These are phyloP conservation scores for Leptomonas seymouri DNA, from an alignment of 208 protist genomes.

Conservation along the genomic window DNA sequence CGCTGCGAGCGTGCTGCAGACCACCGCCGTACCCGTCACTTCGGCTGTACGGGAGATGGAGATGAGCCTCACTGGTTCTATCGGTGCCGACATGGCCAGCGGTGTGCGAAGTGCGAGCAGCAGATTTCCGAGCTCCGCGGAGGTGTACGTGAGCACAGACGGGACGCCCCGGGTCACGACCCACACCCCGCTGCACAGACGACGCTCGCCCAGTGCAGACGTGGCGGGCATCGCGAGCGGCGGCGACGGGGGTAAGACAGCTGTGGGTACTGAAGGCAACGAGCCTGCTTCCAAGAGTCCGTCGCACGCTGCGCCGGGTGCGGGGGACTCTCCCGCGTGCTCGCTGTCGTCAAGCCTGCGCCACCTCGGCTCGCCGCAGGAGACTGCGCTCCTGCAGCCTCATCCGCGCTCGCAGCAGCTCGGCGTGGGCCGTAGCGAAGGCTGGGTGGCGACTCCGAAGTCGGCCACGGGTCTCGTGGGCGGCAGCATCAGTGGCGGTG, in stretches of 20 bases:
- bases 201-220: background rate
- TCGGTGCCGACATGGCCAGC: constrained; percentile 2
- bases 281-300: too few relatives aligned
- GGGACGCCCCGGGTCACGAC: background rate
- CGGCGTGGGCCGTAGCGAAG: background rate
- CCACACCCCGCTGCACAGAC: constrained; percentile 4
- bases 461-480: background rate
- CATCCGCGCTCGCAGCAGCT: background rate
- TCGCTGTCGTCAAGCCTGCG: background rate
- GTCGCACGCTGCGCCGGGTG: too few relatives aligned
- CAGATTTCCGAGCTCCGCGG: background rate
- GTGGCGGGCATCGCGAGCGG: background rate
- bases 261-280: too few relatives aligned
- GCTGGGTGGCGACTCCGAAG: constrained; percentile 7
- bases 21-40: constrained; percentile 1
- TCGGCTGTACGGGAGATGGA: constrained; percentile 10
- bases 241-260: too few relatives aligned
- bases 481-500: background rate
- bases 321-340: too few relatives aligned
- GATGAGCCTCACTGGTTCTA: constrained; percentile 1
- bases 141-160: background rate
- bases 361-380: background rate
- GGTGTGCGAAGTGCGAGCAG: constrained; percentile 1
- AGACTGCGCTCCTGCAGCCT: background rate
- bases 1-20: background rate